Evolutionary conservation across 345 rosid species (phyloP), one percentile per base, ranked within the genome.

Genomic region (Bruguiera gymnorhiza): DNA sequence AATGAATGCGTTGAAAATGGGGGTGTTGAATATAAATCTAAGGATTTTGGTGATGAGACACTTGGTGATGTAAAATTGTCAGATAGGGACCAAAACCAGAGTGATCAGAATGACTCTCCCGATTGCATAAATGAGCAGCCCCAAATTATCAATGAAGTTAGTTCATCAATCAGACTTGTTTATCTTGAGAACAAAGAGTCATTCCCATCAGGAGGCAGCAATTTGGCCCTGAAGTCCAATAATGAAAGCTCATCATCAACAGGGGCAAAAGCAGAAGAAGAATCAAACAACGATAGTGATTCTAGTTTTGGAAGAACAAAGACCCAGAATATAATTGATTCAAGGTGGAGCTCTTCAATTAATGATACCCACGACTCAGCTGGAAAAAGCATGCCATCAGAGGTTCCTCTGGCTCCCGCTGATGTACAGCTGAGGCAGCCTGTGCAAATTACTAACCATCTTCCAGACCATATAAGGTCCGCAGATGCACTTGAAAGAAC

Each of bases 401-500:
- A 63, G 54, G 21, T 29, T 65, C 20, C 30, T 73, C 11, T 30
- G 34, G 36, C 73, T 58, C 70, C 80, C 23, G 48, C 77, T 55
- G 64, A 63, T 60, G 78, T 75, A 65, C 80, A 48, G 39, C 71
- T 24, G 27, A 71, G 78, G 69, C 75, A 70, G 69, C 54, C 61
- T 50, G 79, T 43, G 68, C 71, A 29, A 36, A 53, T 32, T 69
- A 63, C 37, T 56, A 43, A 63, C 23, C 70, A 26, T 62, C 67
- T 46, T 18, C 62, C 39, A 36, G 66, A 59, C 27, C 64, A 62
- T 54, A 13, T 68, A 67, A 67, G 57, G 66, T 74, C 85, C 6
- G 37, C 23, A 23, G 84, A 76, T 66, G 62, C 89, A 66, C 73
- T 73, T 72, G 82, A 71, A 26, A 68, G 61, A 72, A 67, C 70